Evolutionary conservation across 2,329 filamentous ascomycete genomes (phyloP).

Genomic region (Clonostachys chloroleuca): DNA sequence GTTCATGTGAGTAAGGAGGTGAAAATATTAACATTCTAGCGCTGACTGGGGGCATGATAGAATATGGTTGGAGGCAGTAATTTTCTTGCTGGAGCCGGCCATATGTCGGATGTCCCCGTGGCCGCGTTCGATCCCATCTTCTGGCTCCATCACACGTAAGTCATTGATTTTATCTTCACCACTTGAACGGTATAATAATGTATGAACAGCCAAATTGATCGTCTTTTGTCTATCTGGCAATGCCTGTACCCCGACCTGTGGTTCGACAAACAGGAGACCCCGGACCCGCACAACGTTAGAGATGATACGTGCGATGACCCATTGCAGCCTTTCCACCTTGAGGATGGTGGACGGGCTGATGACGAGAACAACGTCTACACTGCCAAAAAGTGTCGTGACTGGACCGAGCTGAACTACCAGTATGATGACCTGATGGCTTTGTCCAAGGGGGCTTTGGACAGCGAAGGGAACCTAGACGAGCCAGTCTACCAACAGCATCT

Average conservation of each 20-base stretch:
- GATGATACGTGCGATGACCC: background rate
- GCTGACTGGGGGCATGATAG: background rate
- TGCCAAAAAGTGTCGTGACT: slow-evolving; percentile 2
- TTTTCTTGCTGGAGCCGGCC: slow-evolving; percentile 30
- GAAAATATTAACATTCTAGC: no score
- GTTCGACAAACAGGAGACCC: slow-evolving; percentile 2
- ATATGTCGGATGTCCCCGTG: slow-evolving; percentile 49
- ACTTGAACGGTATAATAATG: background rate
- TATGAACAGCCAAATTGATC: background rate
- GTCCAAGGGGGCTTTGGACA: background rate
- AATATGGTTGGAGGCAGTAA: slow-evolving; percentile 6
- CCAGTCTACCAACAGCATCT: background rate
- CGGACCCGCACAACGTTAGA: background rate
- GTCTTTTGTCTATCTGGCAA: background rate
- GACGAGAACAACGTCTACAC: slow-evolving; percentile 1
- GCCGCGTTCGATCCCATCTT: slow-evolving; percentile 62
- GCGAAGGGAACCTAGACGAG: background rate
- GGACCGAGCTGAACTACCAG: slow-evolving; percentile 3
- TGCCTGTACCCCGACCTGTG: slow-evolving; percentile 5
- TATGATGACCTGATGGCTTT: slow-evolving; percentile 3
- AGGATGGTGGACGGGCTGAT: background rate
- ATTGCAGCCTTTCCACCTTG: background rate
- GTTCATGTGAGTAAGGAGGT: slow-evolving; percentile 18
- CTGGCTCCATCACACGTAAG: slow-evolving; percentile 52
- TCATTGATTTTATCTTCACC: background rate